Conservation (phyloP, 805 yeast genomes). For the Komagataella populi region DNA sequence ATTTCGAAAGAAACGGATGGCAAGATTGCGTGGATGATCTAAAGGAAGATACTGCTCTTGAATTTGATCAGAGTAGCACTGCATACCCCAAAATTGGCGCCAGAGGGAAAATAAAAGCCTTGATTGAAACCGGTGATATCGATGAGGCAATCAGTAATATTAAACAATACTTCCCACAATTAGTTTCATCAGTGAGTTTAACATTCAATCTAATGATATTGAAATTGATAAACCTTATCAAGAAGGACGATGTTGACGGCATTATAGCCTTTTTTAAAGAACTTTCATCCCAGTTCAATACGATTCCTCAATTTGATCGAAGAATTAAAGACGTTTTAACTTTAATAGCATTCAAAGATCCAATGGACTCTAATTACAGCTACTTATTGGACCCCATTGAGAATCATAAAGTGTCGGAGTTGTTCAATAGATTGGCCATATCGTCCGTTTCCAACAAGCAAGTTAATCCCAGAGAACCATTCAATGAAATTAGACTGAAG, state of each 20-base stretch:
- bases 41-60: slow-evolving; percentile 7
- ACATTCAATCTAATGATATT: slow-evolving; percentile 28
- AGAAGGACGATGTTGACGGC: neutral
- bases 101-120: neutral
- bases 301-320: neutral
- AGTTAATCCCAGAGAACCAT: neutral
- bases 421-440: slow-evolving; percentile 19
- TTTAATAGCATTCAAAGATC: slow-evolving; percentile 39
- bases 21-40: neutral
- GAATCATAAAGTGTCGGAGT: slow-evolving; percentile 14
- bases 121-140: slow-evolving; percentile 29
- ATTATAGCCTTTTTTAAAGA: neutral
- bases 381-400: slow-evolving; percentile 21
- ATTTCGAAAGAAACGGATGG: neutral
- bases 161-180: slow-evolving; percentile 22
- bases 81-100: neutral
- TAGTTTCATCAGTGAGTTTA: slow-evolving; percentile 20
- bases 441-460: slow-evolving; percentile 11
- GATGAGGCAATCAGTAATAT: slow-evolving; percentile 26
- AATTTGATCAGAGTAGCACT: neutral
- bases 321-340: slow-evolving; percentile 7
- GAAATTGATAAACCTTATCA: slow-evolving; percentile 20
- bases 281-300: neutral
- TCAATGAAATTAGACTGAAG: neutral
- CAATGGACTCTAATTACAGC: slow-evolving; percentile 22